These are phyloP conservation scores for Sporisorium reilianum DNA, from an alignment of 1,284 basidiomycete genomes.

Conservation along the genomic window DNA sequence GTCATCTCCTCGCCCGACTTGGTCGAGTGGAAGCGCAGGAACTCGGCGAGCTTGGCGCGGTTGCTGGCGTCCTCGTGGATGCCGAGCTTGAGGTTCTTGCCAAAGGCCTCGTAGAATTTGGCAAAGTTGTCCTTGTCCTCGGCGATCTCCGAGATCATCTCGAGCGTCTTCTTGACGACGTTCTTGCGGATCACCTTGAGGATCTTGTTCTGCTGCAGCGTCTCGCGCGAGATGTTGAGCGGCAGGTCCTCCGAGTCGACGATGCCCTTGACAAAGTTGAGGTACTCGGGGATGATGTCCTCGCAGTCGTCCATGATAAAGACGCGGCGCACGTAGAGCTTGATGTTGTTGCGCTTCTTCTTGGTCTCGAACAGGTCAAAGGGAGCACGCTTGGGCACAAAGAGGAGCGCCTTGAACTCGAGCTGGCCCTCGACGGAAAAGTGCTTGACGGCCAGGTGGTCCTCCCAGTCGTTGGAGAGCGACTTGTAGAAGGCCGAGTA, in stretches of 20 bases:
- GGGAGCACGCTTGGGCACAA: conserved; percentile 81
- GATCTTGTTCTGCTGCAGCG: conserved; percentile 99
- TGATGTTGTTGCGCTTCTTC: conserved; percentile 99
- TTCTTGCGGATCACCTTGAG: conserved; percentile 93
- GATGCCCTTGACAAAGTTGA: conserved; percentile 95
- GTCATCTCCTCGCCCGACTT: conserved; percentile 92
- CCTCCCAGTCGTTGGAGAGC: conserved; percentile 98
- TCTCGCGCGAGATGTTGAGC: conserved; percentile 99
- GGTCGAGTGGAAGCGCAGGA: conserved; percentile 98
- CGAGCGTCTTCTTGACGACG: conserved; percentile 96
- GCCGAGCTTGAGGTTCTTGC: conserved; percentile 78
- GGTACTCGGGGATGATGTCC: conserved; percentile 99
- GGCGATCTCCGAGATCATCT: conserved; percentile 93
- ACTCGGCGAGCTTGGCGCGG: conserved; percentile 99
- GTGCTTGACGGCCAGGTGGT: conserved; percentile 99
- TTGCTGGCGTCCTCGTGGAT: conserved; percentile 99
- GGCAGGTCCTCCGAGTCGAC: conserved; percentile 99
- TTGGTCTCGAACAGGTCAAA: conserved; percentile 99
- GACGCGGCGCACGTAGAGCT: conserved; percentile 99
- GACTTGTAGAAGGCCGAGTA: conserved; percentile 99
- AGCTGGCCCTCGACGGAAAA: conserved; percentile 99
- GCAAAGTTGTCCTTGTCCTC: conserved; percentile 99
- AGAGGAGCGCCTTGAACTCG: conserved; percentile 98
- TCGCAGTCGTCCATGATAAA: conserved; percentile 99
- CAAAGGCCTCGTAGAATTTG: conserved; percentile 93